Base-by-base conservation (phyloP, 169 alveolate genomes). In the Plasmodium billcollinsi region DNA sequence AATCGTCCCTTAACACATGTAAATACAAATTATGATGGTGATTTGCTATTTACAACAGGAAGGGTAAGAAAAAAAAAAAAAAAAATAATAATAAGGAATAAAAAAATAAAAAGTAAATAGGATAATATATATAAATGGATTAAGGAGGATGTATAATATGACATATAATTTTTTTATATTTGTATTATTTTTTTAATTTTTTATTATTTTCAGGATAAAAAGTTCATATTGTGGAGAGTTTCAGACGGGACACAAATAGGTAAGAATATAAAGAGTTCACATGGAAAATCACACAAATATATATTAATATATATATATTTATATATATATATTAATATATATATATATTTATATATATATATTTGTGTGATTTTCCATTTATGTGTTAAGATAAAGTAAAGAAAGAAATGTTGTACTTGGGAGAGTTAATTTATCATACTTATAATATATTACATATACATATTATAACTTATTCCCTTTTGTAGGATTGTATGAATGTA, bases 1-100 rank as follows among this genome's bases (percentile, higher is more conserved):
- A 94, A 89, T 74, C 96, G 98, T 88, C 98, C 98, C 33, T 93
- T 96, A 67, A 96, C 98, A 4, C 96, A 95, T 85, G 98, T 96
- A 49, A 94, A 94, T 45, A 94, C 95, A 88, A 96, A 96, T 92
- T 93, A 91, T 63, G 97, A 96, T 78, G 98, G 98, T 21, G 98
- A 96, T 56, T 93, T 96, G 66, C 94, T 96, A 26, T 96, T 96
- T 80, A 95, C 98, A 14, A 93, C 97, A 88, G 98, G 98, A 58
- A 96, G 96, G 97, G 98, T 96, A 86, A 66, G 96, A 73, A 12
- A 24, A 47, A 20, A 24, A 80, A 7, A 24, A 15, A 47, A 66
- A 29, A 43, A 39, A 18, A 15, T 11, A 43, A 24, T 15, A 39
- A 26, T 26, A 26, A 26, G 2, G 2, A 26, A 26, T 26, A n/a